Percentiles rank a stretch among this genome's conserved stretches.
phyloP scores from a whole-genome alignment of 257 asterid genomes.

The Leptodermis oblonga region DNA sequence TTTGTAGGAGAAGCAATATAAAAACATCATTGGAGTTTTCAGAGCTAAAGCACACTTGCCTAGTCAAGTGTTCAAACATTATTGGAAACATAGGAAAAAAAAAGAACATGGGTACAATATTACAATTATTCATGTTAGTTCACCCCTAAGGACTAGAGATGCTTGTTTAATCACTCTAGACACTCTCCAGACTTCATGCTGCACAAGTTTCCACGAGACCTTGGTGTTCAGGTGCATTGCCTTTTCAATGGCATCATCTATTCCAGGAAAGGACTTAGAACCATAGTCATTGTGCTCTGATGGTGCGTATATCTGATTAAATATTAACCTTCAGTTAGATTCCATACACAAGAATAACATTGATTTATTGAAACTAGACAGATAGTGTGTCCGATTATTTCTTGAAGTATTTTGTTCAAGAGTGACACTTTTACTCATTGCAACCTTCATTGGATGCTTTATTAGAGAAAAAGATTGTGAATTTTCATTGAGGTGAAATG shows the following conservation, averaged over 20 bases:
- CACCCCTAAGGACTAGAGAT: constrained; percentile 59
- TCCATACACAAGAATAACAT: background rate
- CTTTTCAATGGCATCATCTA: constrained; percentile 56
- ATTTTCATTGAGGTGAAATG: constrained; percentile 2
- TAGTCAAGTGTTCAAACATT: background rate
- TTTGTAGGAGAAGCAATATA: background rate
- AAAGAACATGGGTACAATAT: background rate
- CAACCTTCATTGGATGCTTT: background rate
- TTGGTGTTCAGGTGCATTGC: constrained; percentile 41
- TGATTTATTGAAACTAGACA: background rate
- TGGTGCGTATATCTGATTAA: constrained; percentile 69
- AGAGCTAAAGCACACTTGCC: background rate
- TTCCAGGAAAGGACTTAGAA: constrained; percentile 64
- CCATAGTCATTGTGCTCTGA: constrained; percentile 69
- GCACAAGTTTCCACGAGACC: constrained; percentile 56
- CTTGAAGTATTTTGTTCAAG: background rate
- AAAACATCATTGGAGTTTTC: background rate
- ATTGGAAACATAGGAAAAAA: background rate
- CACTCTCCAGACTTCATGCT: constrained; percentile 85
- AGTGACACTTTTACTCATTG: background rate
- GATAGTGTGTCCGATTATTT: background rate
- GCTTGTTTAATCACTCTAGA: constrained; percentile 80
- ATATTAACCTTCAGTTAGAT: constrained; percentile 15
- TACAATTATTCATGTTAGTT: constrained; percentile 36
- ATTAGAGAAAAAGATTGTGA: background rate